These are phyloP conservation scores for Anethum foeniculum DNA, from an alignment of 140 eudicot genomes.

Conservation along the genomic window DNA sequence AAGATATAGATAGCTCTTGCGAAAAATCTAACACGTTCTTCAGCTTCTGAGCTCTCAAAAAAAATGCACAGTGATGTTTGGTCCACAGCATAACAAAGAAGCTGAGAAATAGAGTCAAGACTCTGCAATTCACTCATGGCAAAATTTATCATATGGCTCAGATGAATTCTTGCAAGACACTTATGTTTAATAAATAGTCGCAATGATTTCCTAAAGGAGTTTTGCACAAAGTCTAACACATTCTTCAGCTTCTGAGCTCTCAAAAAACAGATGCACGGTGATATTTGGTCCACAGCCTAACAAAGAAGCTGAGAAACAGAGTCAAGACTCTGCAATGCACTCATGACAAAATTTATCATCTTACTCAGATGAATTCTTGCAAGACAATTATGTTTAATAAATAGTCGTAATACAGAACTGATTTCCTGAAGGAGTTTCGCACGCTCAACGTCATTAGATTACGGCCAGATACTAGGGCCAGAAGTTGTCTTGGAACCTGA, in stretches of 20 bases:
- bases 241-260: slow-evolving; percentile 55
- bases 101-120: slow-evolving; percentile 24
- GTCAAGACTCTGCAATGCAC: slow-evolving; percentile 39
- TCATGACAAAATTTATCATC: slow-evolving; percentile 71
- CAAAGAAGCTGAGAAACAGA: slow-evolving; percentile 59
- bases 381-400: slow-evolving; percentile 56
- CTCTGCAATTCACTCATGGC: slow-evolving; percentile 60
- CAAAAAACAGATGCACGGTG: slow-evolving; percentile 79
- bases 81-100: slow-evolving; percentile 47
- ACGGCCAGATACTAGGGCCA: slow-evolving; percentile 64
- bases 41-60: slow-evolving; percentile 54
- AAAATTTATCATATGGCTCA: slow-evolving; percentile 64
- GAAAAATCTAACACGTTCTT: no score
- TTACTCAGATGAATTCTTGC: slow-evolving; percentile 66
- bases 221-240: no score
- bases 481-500: slow-evolving; percentile 32
- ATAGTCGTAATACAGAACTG: slow-evolving; percentile 40
- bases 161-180: slow-evolving; percentile 65
- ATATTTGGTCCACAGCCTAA: slow-evolving; percentile 52
- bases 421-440: slow-evolving; percentile 74
- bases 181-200: slow-evolving; percentile 49
- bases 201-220: slow-evolving; percentile 72
- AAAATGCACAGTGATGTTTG: slow-evolving; percentile 81
- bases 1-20: no score
- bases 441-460: slow-evolving; percentile 71